Evolutionary conservation across 2,329 filamentous ascomycete genomes (phyloP), one percentile per base, ranked within the genome.

Genomic region (Gnomoniopsis smithogilvyi): DNA sequence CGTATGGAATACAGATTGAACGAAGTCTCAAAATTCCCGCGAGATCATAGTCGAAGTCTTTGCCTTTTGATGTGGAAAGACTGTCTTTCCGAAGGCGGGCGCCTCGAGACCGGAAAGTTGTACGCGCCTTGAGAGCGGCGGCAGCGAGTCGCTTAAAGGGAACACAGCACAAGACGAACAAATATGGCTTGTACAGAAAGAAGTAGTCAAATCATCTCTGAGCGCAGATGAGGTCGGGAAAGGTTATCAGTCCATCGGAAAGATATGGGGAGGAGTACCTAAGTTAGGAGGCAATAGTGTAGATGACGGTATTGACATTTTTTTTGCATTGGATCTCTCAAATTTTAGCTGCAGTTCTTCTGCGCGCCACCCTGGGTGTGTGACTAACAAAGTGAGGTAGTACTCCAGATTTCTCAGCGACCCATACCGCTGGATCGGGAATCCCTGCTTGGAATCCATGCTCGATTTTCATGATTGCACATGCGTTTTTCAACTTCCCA

Each of bases 1-100:
- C 62, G 66, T 70, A 69, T 65, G 68, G 72, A 68, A 77, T 73
- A 77, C 74, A 77, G 74, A 69, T 72, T 78, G 74, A 70, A 71
- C 63, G 68, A 65, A 70, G 72, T 71, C 66, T 54, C 52, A 51
- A 48, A 33, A 51, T 54, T 51, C 54, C 60, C 58, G 63, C 34
- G 62, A 63, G 61, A 57, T 59, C 69, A 69, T 69, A 68, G 65
- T 67, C 68, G 59, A 64, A 59, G 46, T 49, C 17, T 51, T 4
- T 30, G 4, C 26, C 38, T 41, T 8, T 21, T 15, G 22, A 45
- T 46, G 41, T 36, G 1, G 45, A 48, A 33, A 50, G 56, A 47
- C 36, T 47, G 11, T 48, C 43, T 53, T 21, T 21, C 52, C 22
- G 22, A 36, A 26, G 43, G 41, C 41, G 36, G 41, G 53, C 53